Evolutionary conservation across 192 early-diverging fungal genomes (phyloP).

Genomic region (Rhizophagus prolifer): DNA sequence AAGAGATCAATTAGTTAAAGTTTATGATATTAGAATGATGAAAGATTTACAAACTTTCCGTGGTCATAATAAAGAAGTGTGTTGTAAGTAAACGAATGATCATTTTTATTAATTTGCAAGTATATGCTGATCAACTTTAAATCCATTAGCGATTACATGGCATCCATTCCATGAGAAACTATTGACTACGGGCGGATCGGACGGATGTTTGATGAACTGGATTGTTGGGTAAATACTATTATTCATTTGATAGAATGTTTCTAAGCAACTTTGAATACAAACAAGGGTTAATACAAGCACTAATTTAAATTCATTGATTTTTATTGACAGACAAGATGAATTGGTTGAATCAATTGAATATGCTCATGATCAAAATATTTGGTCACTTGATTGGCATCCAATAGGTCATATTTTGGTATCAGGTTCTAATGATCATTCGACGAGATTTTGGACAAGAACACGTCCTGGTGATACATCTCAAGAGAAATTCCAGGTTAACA

Average conservation of each 20-base stretch:
- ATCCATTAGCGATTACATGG: slow-evolving; percentile 76
- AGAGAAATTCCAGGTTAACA: slow-evolving; percentile 58
- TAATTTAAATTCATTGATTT: not conserved
- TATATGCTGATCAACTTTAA: not conserved
- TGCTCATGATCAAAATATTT: slow-evolving; percentile 88
- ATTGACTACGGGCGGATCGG: slow-evolving; percentile 88
- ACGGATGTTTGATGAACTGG: slow-evolving; percentile 87
- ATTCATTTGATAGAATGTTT: slow-evolving; percentile 32
- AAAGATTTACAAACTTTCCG: slow-evolving; percentile 84
- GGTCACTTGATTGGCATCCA: slow-evolving; percentile 97
- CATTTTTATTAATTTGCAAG: not conserved
- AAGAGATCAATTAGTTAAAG: slow-evolving; percentile 85
- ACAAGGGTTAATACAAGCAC: not conserved
- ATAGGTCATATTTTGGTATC: slow-evolving; percentile 92
- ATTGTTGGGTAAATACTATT: slow-evolving; percentile 63
- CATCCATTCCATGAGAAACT: slow-evolving; percentile 92
- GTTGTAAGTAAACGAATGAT: slow-evolving; percentile 52
- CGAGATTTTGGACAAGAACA: slow-evolving; percentile 92
- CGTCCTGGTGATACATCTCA: slow-evolving; percentile 73
- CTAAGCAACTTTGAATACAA: not conserved
- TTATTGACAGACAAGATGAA: slow-evolving; percentile 19
- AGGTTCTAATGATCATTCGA: slow-evolving; percentile 94
- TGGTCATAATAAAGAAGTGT: slow-evolving; percentile 87
- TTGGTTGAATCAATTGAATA: slow-evolving; percentile 54
- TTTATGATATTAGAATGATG: slow-evolving; percentile 95